phyloP scores from a whole-genome alignment of 345 rosid genomes.

The Bruguiera parviflora region DNA sequence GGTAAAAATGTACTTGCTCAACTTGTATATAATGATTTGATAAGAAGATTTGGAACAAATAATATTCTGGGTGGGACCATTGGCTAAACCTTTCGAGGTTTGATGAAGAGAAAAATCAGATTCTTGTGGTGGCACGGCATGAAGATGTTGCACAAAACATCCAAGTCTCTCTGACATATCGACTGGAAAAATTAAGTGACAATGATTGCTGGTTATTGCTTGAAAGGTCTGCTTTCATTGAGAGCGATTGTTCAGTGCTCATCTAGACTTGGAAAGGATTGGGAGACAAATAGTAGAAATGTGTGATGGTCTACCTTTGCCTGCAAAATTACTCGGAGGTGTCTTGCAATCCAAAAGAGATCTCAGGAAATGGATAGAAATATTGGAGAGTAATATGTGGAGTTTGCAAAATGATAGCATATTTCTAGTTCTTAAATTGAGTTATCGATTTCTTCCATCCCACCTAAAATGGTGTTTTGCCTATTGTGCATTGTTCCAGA shows the following conservation, averaged over 20 bases:
- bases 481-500: conserved; percentile 16
- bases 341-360: conserved; percentile 1
- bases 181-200: background rate
- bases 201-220: conserved; percentile 18
- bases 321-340: conserved; percentile 11
- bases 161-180: background rate
- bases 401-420: background rate
- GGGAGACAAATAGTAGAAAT: conserved; percentile 15
- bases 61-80: background rate
- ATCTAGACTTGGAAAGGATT: conserved; percentile 1
- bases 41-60: conserved; percentile 6
- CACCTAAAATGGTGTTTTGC: conserved; percentile 18
- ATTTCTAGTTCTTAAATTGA: conserved; percentile 16
- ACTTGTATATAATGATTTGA: conserved; percentile 2
- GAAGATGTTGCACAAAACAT: background rate
- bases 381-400: conserved; percentile 15
- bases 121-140: background rate
- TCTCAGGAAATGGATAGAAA: conserved; percentile 7
- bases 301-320: conserved; percentile 17
- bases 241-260: background rate
- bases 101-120: conserved; percentile 6
- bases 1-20: conserved; percentile 24
- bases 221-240: conserved; percentile 4
- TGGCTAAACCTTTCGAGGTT: background rate
- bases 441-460: conserved; percentile 20